phyloP scores from a whole-genome alignment of 805 yeast species.

The Lipomyces sp. region DNA sequence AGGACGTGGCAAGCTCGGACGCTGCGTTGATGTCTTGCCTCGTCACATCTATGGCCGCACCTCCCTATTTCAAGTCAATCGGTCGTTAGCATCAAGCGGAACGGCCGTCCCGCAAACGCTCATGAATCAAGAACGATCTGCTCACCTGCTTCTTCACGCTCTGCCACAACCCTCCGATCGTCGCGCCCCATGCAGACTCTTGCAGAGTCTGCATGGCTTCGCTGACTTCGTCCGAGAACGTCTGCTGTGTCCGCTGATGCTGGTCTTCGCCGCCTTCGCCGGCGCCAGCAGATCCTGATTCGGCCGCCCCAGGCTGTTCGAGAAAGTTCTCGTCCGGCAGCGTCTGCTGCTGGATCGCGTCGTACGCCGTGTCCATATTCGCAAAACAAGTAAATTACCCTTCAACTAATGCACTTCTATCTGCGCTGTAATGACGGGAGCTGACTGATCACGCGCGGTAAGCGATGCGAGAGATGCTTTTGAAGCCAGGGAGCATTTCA shows the following conservation, averaged over 20 bases:
- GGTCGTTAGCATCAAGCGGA: background rate
- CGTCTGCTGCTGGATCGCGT: slow-evolving; percentile 23
- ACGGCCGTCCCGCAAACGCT: background rate
- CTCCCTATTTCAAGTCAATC: slow-evolving; percentile 21
- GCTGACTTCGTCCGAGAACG: slow-evolving; percentile 24
- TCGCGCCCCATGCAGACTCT: slow-evolving; percentile 27
- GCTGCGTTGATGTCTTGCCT: slow-evolving; percentile 33
- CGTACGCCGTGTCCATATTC: slow-evolving; percentile 28
- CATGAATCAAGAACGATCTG: no score
- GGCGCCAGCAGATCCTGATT: background rate
- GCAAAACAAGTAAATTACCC: no score
- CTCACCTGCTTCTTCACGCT: slow-evolving; percentile 33
- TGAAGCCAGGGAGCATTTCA: no score
- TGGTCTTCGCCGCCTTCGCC: background rate
- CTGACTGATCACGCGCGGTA: no score
- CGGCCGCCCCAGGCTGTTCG: background rate
- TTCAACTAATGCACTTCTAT: no score
- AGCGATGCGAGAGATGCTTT: no score
- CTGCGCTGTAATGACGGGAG: no score
- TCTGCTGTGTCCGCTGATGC: slow-evolving; percentile 2
- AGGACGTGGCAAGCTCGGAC: slow-evolving; percentile 19
- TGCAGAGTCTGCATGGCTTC: slow-evolving; percentile 26
- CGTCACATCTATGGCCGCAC: slow-evolving; percentile 32
- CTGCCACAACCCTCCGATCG: slow-evolving; percentile 34
- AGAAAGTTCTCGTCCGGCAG: slow-evolving; percentile 10